A percentile compares a stretch with the other conserved stretches of the same genome.
These are phyloP conservation scores for Solanum clarkiae DNA, from an alignment of 257 asterid species.

Conservation along the genomic window DNA sequence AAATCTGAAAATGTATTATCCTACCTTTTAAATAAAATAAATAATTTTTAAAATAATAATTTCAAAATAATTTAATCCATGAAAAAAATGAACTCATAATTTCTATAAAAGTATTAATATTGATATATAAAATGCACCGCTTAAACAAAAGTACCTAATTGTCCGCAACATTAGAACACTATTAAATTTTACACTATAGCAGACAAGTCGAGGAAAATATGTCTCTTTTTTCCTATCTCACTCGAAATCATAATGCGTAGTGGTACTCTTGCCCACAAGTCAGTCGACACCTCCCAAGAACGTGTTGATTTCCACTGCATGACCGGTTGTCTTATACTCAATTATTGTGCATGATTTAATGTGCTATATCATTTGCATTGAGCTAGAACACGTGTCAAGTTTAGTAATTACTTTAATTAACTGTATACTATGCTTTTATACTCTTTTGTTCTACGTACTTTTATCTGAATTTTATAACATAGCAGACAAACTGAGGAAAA, in stretches of 20 bases:
- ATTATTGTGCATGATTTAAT: neutral
- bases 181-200: slow-evolving; percentile 1
- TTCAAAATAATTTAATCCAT: neutral
- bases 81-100: no score
- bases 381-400: neutral
- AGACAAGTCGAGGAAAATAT: slow-evolving; percentile 1
- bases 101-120: no score
- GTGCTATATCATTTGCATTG: neutral
- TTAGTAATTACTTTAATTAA: neutral
- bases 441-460: no score
- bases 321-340: neutral
- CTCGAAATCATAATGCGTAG: neutral
- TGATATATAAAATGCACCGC: no score
- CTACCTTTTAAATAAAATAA: neutral
- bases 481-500: slow-evolving; percentile 6
- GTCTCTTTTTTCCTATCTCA: neutral
- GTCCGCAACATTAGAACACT: neutral
- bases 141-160: neutral
- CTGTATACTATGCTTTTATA: neutral
- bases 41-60: neutral
- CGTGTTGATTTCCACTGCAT: neutral
- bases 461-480: neutral
- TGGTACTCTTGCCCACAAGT: neutral
- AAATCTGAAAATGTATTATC: neutral
- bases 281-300: neutral